Evolutionary conservation across 2,329 filamentous ascomycete genomes (phyloP).

Genomic region (Fusarium xylarioides): DNA sequence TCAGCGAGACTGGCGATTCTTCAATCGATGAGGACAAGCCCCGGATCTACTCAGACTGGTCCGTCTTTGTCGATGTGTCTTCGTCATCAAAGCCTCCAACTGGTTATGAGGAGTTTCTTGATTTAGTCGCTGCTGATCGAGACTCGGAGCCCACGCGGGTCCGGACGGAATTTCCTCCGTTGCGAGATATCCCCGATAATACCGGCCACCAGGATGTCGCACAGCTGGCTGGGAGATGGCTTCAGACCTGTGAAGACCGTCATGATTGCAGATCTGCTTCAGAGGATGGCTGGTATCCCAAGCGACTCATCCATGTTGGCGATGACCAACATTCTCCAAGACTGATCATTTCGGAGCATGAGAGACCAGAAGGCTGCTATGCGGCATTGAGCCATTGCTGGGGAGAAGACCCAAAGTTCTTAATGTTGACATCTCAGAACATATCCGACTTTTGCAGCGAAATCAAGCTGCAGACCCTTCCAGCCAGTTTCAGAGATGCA

Average conservation of each 20-base stretch:
- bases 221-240: background rate
- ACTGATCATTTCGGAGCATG: background rate
- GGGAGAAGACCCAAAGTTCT: background rate
- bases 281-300: background rate
- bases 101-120: background rate
- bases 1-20: background rate
- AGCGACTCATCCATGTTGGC: background rate
- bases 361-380: background rate
- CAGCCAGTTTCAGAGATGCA: background rate
- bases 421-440: background rate
- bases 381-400: background rate
- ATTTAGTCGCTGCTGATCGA: accelerated
- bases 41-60: background rate
- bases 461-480: background rate
- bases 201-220: background rate
- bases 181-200: background rate
- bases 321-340: background rate
- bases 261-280: background rate
- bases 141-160: background rate
- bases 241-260: background rate
- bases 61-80: background rate
- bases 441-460: background rate
- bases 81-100: background rate
- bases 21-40: background rate
- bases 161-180: background rate